A percentile compares a stretch with the other conserved stretches of the same genome.
These are phyloP conservation scores for Monosporascus sp. DNA, from an alignment of 2,329 filamentous ascomycete genomes.

Conservation along the genomic window DNA sequence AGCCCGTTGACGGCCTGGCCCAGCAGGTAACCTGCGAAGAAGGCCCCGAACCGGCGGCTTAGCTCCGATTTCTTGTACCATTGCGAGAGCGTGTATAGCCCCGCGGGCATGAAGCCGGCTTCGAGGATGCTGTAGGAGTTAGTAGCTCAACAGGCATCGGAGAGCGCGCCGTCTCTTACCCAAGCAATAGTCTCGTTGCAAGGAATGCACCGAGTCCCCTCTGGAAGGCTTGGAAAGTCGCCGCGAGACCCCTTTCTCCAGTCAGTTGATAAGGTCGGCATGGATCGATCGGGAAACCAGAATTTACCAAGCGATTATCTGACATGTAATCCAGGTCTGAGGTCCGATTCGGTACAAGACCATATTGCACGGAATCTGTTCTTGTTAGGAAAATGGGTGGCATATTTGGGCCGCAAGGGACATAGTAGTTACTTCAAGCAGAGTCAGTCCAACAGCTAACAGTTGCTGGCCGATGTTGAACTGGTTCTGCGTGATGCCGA, in stretches of 20 bases:
- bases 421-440: slow-evolving; percentile 38
- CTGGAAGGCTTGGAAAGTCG: slow-evolving; percentile 32
- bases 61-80: slow-evolving; percentile 38
- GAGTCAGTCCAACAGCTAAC: not conserved
- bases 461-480: not conserved
- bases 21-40: slow-evolving; percentile 37
- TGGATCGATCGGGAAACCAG: slow-evolving; percentile 20
- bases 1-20: slow-evolving; percentile 28
- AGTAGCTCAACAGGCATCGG: slow-evolving; percentile 29
- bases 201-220: slow-evolving; percentile 19
- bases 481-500: not conserved
- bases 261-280: slow-evolving; percentile 10
- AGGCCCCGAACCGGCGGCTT: slow-evolving; percentile 33
- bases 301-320: slow-evolving; percentile 35
- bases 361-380: slow-evolving; percentile 40
- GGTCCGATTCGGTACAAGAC: slow-evolving; percentile 41
- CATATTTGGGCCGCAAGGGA: slow-evolving; percentile 34
- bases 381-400: slow-evolving; percentile 28
- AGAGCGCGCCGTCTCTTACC: slow-evolving; percentile 21
- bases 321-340: slow-evolving; percentile 39
- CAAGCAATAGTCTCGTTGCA: slow-evolving; percentile 9
- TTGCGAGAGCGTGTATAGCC: slow-evolving; percentile 31
- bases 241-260: not conserved
- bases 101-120: slow-evolving; percentile 34
- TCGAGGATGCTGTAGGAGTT: slow-evolving; percentile 32